Percentiles rank a stretch among this genome's conserved stretches.
Evolutionary conservation across 805 yeast species (phyloP).

Genomic region (Myxozyma mucilagina): DNA sequence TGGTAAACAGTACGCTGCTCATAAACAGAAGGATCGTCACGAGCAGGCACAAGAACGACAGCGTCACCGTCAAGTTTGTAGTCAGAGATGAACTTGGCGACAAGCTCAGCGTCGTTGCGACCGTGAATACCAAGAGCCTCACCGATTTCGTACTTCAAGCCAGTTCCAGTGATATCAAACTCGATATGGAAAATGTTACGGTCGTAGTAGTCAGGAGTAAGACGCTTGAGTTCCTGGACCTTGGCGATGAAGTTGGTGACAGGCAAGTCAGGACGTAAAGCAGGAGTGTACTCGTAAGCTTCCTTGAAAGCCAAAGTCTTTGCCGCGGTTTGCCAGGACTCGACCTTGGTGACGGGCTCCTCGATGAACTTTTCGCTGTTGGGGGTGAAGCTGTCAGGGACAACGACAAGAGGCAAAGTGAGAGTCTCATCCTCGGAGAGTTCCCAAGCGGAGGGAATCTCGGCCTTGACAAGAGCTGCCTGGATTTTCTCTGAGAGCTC

Average conservation of each 20-base stretch:
- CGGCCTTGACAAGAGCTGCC: conserved; percentile 40
- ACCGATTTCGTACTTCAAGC: conserved; percentile 87
- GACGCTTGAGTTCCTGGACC: conserved; percentile 87
- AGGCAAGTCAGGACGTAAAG: conserved; percentile 86
- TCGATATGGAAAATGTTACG: conserved; percentile 97
- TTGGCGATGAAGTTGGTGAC: conserved; percentile 80
- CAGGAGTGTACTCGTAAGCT: conserved; percentile 59
- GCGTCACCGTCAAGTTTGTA: conserved; percentile 73
- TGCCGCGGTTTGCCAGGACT: conserved; percentile 54
- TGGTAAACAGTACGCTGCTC: conserved; percentile 85
- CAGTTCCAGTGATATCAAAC: conserved; percentile 88
- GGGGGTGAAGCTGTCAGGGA: conserved; percentile 65
- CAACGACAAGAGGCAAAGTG: conserved; percentile 52
- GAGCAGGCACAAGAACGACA: conserved; percentile 68
- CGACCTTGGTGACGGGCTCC: conserved; percentile 48
- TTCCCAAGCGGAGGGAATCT: conserved; percentile 28
- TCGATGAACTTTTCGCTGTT: conserved; percentile 52
- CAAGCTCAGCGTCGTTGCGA: conserved; percentile 67
- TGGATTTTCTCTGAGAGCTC: conserved; percentile 40
- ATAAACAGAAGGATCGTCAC: conserved; percentile 54
- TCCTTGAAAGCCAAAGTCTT: conserved; percentile 78
- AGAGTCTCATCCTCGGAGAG: conserved; percentile 34
- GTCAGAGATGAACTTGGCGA: conserved; percentile 63
- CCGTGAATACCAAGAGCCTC: conserved; percentile 97
- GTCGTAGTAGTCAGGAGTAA: conserved; percentile 85